phyloP scores from a whole-genome alignment of 805 yeast species.

The Nakazawaea wyomingensis region DNA sequence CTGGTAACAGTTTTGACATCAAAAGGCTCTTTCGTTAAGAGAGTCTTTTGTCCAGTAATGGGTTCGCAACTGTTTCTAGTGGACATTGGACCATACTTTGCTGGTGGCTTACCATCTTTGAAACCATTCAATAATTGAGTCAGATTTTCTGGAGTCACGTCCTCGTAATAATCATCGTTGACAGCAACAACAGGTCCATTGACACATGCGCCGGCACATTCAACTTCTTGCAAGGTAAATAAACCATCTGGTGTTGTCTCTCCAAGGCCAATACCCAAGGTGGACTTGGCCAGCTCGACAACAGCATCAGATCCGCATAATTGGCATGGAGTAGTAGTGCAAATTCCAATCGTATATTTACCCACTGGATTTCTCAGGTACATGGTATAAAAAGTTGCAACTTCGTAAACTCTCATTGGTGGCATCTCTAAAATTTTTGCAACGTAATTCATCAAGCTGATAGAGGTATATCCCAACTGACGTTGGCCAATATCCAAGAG shows the following conservation, averaged over 20 bases:
- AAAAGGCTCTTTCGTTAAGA: constrained; percentile 55
- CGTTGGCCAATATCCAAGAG: constrained; percentile 82
- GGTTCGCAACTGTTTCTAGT: constrained; percentile 78
- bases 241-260: constrained; percentile 70
- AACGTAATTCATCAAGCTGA: constrained; percentile 84
- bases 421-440: constrained; percentile 84
- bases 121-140: constrained; percentile 56
- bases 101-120: constrained; percentile 54
- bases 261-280: constrained; percentile 65
- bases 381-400: constrained; percentile 90
- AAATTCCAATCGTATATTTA: constrained; percentile 74
- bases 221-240: constrained; percentile 83
- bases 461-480: constrained; percentile 80
- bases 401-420: constrained; percentile 91
- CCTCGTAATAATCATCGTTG: constrained; percentile 81
- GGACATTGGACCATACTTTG: constrained; percentile 60
- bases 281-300: constrained; percentile 60
- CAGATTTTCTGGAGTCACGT: constrained; percentile 64
- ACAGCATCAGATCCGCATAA: constrained; percentile 78
- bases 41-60: constrained; percentile 58
- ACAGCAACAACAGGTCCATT: constrained; percentile 86
- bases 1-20: constrained; percentile 70
- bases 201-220: constrained; percentile 89
- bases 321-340: constrained; percentile 89
- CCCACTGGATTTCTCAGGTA: constrained; percentile 84